Base-by-base conservation (phyloP, 441 rosid species). In the Populus trichocarpa region DNA sequence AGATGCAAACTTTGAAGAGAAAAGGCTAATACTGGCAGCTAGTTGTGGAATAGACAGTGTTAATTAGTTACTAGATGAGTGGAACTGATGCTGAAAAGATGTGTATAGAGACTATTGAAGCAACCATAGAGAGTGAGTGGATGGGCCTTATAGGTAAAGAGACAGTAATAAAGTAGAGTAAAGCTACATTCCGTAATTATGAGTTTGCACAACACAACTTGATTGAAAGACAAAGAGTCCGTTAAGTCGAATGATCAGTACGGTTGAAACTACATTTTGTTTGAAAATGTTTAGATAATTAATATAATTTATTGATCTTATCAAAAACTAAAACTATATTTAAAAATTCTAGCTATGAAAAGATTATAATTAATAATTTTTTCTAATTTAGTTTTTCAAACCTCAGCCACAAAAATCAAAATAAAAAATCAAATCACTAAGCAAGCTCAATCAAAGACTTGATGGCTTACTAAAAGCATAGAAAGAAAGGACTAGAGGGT, bases 131-230 rank as follows among this genome's bases (percentile, higher is more conserved):
- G 3, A 59, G 46, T 10, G 11, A 10, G 32, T 70, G 35, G 59
- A 59, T 57, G 73, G 59, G 80, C 26, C 76, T 82, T 78, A 71
- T 68, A 77, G 35, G 74, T 46, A 69, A 77, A 77, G 80, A 75
- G 69, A 68, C 61, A 79, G 50, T 40, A 11, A 70, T 10, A 77
- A 77, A 83, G 84, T 69, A 32, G 74, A 80, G 81, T 70, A 83
- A 82, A 82, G 87, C 85, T 69, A 68, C 80, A 70, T 74, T 81
- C 75, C 79, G 78, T 70, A 79, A 79, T 81, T 73, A 81, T 78
- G 86, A 75, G 50, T 40, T 40, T 40, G 50, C 25, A 46, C 32
- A 14, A 25, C 71, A 63, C 69, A 53, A 33, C 42, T 32, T 50
- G 33, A 16, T 65, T 71, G 79, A 33, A 46, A 75, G 50, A 77